phyloP scores from a whole-genome alignment of 306 rosid species.

The Cicer pinnatifidum region DNA sequence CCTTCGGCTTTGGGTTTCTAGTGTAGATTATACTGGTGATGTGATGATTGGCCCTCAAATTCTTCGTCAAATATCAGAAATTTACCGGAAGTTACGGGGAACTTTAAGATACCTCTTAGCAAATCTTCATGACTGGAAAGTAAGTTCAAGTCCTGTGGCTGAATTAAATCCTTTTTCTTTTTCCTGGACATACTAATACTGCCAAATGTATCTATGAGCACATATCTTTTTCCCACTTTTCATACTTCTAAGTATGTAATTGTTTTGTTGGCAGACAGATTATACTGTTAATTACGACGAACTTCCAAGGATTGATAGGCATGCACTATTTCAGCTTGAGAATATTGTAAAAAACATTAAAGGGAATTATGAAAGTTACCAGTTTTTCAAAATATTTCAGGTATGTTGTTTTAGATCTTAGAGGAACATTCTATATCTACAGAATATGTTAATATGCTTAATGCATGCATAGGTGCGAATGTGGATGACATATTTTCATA shows the following conservation, averaged over 20 bases:
- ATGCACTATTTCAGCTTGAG: constrained; percentile 92
- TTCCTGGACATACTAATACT: constrained; percentile 36
- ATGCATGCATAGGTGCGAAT: constrained; percentile 5
- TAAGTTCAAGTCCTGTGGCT: constrained; percentile 48
- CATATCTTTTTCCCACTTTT: constrained; percentile 19
- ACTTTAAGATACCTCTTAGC: constrained; percentile 95
- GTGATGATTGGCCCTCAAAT: constrained; percentile 90
- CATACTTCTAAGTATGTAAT: constrained; percentile 32
- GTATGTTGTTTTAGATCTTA: constrained; percentile 48
- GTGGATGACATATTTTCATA: neutral
- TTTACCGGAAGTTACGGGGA: constrained; percentile 95
- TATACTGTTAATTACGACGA: constrained; percentile 65
- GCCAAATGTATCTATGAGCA: constrained; percentile 29
- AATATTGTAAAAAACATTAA: constrained; percentile 70
- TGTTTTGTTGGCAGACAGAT: constrained; percentile 63
- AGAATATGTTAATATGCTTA: constrained; percentile 12
- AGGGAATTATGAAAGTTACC: constrained; percentile 87
- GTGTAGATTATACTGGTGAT: constrained; percentile 94
- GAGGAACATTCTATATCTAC: constrained; percentile 28
- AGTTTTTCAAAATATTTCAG: constrained; percentile 97
- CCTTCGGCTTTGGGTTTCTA: constrained; percentile 97
- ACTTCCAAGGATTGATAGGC: constrained; percentile 92
- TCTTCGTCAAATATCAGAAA: constrained; percentile 95
- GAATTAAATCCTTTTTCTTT: constrained; percentile 25
- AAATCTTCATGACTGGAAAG: constrained; percentile 98